These are phyloP conservation scores for Eimeria maxima DNA, from an alignment of 169 alveolate genomes.

Conservation along the genomic window DNA sequence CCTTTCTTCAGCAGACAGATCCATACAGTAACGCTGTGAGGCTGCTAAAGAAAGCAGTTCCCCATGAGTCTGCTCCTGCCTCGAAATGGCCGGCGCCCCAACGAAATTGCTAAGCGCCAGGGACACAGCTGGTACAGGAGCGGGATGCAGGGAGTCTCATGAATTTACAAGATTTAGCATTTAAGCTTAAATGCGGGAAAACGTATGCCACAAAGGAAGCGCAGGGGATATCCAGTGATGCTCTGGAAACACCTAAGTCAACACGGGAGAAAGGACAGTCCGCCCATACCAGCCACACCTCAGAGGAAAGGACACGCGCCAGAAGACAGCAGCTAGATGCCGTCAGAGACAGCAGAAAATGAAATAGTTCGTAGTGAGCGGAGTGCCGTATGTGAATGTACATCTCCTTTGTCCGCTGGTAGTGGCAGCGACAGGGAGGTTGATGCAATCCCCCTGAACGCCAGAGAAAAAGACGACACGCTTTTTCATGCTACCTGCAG, in stretches of 20 bases:
- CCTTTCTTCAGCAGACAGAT: neutral
- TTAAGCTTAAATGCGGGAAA: neutral
- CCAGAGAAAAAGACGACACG: neutral
- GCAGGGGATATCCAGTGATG: neutral
- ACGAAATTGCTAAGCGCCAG: neutral
- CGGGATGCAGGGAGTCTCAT: neutral
- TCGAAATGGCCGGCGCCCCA: neutral
- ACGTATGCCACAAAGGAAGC: neutral
- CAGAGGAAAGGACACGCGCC: neutral
- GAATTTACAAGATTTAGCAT: neutral
- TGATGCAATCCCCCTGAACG: neutral
- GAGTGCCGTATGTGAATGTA: neutral
- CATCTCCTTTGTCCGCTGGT: neutral
- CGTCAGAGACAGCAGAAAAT: neutral
- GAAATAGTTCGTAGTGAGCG: neutral
- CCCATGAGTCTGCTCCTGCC: neutral
- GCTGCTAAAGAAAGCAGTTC: neutral
- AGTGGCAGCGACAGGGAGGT: neutral
- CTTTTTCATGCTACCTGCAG: neutral
- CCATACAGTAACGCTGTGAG: neutral
- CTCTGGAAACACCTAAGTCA: neutral
- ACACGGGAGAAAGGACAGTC: neutral
- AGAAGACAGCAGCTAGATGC: neutral
- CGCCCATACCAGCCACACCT: neutral
- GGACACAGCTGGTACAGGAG: neutral